Evolutionary conservation across 495 filamentous ascomycete genomes (phyloP).

Genomic region (Immersiella caudata): DNA sequence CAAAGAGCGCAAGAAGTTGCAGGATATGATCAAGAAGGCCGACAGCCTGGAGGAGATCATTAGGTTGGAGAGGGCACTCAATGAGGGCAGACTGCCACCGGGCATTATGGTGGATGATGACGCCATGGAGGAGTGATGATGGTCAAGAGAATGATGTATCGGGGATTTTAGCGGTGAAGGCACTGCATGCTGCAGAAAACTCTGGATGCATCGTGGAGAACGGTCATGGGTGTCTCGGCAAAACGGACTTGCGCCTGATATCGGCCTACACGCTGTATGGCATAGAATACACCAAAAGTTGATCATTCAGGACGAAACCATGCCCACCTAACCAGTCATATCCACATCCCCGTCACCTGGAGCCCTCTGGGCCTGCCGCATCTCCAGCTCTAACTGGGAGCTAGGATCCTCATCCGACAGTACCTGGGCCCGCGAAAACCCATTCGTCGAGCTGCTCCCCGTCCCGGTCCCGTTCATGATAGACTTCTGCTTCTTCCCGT

Average conservation of each 20-base stretch:
- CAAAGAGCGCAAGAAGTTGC: slow-evolving; percentile 74
- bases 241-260: not conserved
- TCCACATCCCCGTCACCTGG: slow-evolving; percentile 56
- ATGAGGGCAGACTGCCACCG: slow-evolving; percentile 79
- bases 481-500: slow-evolving; percentile 50
- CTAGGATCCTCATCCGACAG: slow-evolving; percentile 39
- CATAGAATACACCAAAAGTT: not conserved
- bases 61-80: slow-evolving; percentile 78
- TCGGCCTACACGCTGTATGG: not conserved
- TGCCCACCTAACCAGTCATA: slow-evolving; percentile 50
- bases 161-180: not conserved
- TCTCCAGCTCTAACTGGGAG: slow-evolving; percentile 52
- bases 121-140: slow-evolving; percentile 56
- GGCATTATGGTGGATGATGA: slow-evolving; percentile 57
- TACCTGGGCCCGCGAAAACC: slow-evolving; percentile 22
- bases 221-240: not conserved
- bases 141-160: not conserved
- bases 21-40: slow-evolving; percentile 65
- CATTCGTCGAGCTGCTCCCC: slow-evolving; percentile 20
- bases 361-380: slow-evolving; percentile 43
- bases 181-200: not conserved
- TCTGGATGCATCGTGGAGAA: not conserved
- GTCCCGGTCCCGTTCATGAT: slow-evolving; percentile 39
- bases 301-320: not conserved
- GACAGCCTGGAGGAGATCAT: slow-evolving; percentile 85